These are phyloP conservation scores for Kodamaea arcana DNA, from an alignment of 1,139 yeast species.

Conservation along the genomic window DNA sequence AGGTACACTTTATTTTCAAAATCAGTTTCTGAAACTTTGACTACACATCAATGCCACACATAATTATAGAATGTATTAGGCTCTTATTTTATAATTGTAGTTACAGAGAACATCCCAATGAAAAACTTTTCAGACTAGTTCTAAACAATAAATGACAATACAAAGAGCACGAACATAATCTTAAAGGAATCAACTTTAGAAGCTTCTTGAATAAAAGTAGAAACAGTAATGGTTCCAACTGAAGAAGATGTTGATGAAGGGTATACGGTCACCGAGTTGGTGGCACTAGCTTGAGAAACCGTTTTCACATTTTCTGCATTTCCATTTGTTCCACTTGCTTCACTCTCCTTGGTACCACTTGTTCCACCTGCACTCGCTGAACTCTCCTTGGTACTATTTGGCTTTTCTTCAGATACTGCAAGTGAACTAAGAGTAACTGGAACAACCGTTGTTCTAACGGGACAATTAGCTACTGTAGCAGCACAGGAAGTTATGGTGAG, in stretches of 20 bases:
- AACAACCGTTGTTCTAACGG: not conserved
- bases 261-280: not conserved
- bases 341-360: not conserved
- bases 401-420: too few relatives aligned
- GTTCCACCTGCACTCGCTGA: not conserved
- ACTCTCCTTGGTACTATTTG: not conserved
- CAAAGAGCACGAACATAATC: not conserved
- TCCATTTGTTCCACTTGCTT: not conserved
- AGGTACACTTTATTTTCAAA: too few relatives aligned
- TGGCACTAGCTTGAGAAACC: not conserved
- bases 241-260: not conserved
- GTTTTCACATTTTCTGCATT: not conserved
- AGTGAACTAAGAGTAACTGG: not conserved
- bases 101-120: too few relatives aligned
- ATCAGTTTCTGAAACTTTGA: too few relatives aligned
- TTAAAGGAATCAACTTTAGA: not conserved
- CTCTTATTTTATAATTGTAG: too few relatives aligned
- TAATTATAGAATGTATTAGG: too few relatives aligned
- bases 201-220: not conserved
- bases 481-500: not conserved
- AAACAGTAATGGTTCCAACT: not conserved
- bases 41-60: too few relatives aligned
- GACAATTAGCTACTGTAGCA: not conserved
- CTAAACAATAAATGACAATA: not conserved
- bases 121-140: too few relatives aligned